phyloP scores from a whole-genome alignment of 306 rosid genomes.

The Prosopis cineraria region DNA sequence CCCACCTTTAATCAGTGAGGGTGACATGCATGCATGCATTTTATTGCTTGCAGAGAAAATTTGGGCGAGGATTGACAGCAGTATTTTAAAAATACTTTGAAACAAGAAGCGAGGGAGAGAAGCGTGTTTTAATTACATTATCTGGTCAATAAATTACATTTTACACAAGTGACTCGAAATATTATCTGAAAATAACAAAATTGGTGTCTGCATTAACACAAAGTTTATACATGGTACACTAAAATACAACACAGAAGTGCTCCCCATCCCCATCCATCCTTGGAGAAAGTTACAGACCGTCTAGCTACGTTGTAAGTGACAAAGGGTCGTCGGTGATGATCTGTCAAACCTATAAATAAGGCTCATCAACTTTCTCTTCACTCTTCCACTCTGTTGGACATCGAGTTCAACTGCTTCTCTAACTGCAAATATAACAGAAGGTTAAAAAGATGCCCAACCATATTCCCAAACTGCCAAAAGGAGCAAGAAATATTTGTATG shows the following conservation, averaged over 20 bases:
- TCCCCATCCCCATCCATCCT: background rate
- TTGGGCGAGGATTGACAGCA: background rate
- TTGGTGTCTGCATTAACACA: constrained; percentile 2
- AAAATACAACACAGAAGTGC: background rate
- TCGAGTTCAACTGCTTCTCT: constrained; percentile 48
- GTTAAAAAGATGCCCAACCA: constrained; percentile 7
- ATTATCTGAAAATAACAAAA: constrained; percentile 1
- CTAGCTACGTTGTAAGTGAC: background rate
- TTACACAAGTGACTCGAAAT: constrained; percentile 21
- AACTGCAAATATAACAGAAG: constrained; percentile 44
- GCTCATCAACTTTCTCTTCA: constrained; percentile 36
- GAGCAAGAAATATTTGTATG: background rate
- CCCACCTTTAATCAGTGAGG: background rate
- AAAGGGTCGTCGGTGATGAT: background rate
- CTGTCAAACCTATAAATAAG: background rate
- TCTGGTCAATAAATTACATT: constrained; percentile 19
- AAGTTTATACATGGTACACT: constrained; percentile 10
- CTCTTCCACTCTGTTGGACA: constrained; percentile 41
- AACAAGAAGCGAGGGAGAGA: background rate
- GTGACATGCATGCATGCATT: background rate
- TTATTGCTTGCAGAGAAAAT: background rate
- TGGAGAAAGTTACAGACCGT: background rate
- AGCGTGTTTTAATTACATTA: constrained; percentile 26
- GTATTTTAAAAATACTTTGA: background rate
- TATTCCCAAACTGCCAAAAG: background rate